Conservation (phyloP, 805 yeast species). For the Saturnispora hagleri region DNA sequence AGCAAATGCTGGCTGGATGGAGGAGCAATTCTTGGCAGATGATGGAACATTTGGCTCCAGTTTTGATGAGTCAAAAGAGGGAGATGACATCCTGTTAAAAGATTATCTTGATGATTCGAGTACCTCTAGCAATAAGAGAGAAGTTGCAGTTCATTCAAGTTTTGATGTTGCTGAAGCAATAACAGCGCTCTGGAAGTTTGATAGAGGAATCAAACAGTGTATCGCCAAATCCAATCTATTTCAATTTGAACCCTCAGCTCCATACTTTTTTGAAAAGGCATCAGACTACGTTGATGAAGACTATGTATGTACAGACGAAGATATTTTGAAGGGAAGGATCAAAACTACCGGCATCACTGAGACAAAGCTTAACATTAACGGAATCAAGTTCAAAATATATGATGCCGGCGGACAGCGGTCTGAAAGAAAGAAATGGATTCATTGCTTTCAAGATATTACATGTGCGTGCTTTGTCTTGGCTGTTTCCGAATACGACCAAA, state of each 20-base stretch:
- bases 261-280: conserved; percentile 73
- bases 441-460: conserved; percentile 84
- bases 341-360: conserved; percentile 95
- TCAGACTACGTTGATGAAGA: conserved; percentile 50
- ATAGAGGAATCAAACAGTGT: conserved; percentile 55
- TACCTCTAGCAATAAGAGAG: not conserved
- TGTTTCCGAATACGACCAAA: conserved; percentile 86
- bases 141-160: conserved; percentile 22
- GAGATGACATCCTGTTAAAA: conserved; percentile 8
- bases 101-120: conserved; percentile 14
- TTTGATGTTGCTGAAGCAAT: conserved; percentile 67
- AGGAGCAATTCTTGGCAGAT: conserved; percentile 8
- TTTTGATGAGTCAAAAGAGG: conserved; percentile 12
- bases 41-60: not conserved
- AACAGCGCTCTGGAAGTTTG: conserved; percentile 55
- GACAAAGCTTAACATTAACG: conserved; percentile 60
- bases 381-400: conserved; percentile 61
- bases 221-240: conserved; percentile 59
- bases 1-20: conserved; percentile 30
- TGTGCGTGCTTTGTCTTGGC: conserved; percentile 85
- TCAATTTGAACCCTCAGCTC: conserved; percentile 77
- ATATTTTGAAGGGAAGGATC: conserved; percentile 82
- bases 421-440: conserved; percentile 91
- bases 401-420: conserved; percentile 97
- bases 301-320: conserved; percentile 69